These are phyloP conservation scores for Ambrosia artemisiifolia DNA, from an alignment of 129 eudicot genomes.

Conservation along the genomic window DNA sequence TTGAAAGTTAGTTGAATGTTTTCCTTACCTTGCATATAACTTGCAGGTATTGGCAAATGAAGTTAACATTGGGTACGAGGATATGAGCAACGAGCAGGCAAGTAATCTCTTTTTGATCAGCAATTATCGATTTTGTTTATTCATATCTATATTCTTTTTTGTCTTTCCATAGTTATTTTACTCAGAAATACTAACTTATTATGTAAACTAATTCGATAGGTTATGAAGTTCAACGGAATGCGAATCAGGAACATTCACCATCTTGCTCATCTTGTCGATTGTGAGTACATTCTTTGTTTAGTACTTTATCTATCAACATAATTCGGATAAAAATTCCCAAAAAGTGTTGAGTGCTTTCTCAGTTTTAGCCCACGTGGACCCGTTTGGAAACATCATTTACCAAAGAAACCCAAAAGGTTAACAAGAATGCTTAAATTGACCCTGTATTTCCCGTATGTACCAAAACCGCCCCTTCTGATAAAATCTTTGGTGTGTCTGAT, in stretches of 20 bases:
- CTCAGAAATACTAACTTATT: slow-evolving; percentile 13
- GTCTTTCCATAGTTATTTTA: not conserved
- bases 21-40: slow-evolving; percentile 2
- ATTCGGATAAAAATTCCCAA: not conserved
- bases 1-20: slow-evolving; percentile 6
- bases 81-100: slow-evolving; percentile 93
- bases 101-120: slow-evolving; percentile 26
- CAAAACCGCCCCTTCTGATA: not conserved
- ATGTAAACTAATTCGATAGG: slow-evolving; percentile 42
- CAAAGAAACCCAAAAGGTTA: not conserved
- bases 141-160: not conserved
- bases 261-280: slow-evolving; percentile 86
- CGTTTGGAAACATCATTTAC: not conserved
- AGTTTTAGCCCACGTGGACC: not conserved
- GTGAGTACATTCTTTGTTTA: slow-evolving; percentile 46
- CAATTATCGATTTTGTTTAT: not conserved
- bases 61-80: slow-evolving; percentile 91
- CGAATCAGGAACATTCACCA: slow-evolving; percentile 83
- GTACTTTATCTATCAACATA: not conserved
- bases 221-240: slow-evolving; percentile 79
- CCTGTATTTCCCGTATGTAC: not conserved
- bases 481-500: not conserved
- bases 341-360: not conserved
- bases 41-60: slow-evolving; percentile 90
- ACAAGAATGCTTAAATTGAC: not conserved